Evolutionary conservation across 768 basidiomycete genomes (phyloP), one percentile per base, ranked within the genome.

Genomic region (Fibroporia radiculosa): DNA sequence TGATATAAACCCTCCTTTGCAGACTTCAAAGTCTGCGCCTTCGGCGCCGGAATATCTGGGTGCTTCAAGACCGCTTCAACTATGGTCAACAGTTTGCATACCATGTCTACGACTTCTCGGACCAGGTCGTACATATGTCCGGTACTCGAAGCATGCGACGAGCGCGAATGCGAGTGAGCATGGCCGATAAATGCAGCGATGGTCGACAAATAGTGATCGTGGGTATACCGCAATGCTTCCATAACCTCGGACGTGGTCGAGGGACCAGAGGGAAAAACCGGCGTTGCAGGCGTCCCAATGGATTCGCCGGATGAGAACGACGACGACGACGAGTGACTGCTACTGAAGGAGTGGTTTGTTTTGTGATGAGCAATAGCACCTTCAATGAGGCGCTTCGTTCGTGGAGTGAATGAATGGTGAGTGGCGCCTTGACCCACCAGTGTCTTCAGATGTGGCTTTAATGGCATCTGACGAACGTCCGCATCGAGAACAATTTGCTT

Each of bases 181-280:
- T 97, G 93, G 1, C 93, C 95, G 55, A 99, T 96, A 62, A 99
- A 93, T 5, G 93, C 95, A 18, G 96, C 93, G 58, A 96, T 91
- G 16, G 91, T 88, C 4, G 91, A 95, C 10, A 98, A 71, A 56
- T 93, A 86, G 39, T 84, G 78, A 58, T 96, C 93, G 59, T 96
- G 92, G 12, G 88, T 88, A 49, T 71, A 65, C n/a, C 84, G 79
- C 35, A 96, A 72, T 6, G 83, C 80, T 47, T 84, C 82, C 63
- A 85, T 71, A 4, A 89, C 77, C 56, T 87, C 82, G 1, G 72
- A 63, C 37, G 80, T 70, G 19, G 75, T 80, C 28, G 80, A 78
- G 36, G 84, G 80, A 3, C 90, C 90, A 29, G 71, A 71, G 31
- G 87, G 89, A 56, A 89, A 86, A 20, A 61, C 44, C 7, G 77